Evolutionary conservation across 495 filamentous ascomycete species (phyloP), one percentile per base, ranked within the genome.

Genomic region (Podospora bellae-mahoneyi): DNA sequence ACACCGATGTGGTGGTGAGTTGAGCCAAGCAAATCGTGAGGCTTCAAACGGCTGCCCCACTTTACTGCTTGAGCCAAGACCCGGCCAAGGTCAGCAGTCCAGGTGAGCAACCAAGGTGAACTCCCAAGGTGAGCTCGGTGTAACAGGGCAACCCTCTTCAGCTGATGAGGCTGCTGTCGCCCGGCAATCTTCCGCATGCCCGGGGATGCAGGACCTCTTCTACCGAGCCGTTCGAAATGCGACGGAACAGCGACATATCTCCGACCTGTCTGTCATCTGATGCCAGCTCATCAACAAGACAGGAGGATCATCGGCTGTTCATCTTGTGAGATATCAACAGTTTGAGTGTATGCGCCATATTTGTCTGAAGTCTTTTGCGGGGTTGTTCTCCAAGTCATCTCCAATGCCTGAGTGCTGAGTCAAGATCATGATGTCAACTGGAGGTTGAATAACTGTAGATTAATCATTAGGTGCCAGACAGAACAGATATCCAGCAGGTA

Each of bases 221-320:
- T 48, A 15, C 32, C 32, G 32, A 63, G 61, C 61, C 61, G 61
- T 39, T 19, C 61, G 61, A 63, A 63, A 63, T 39, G 60, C 30
- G 61, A 63, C 61, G 61, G 61, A 63, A 48, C 19, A 34, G 61
- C 61, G 61, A 63, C 61, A 63, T 44, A 63, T 63, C 32, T 63
- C 61, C 61, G 61, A 63, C 19, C 10, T 39, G 30, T 32, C 30
- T 63, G 39, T 48, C 39, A 13, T 48, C 39, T 48, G 39, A 48
- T 48, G 39, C 39, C 39, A 48, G 39, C 39, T 48, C 39, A 48
- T 3, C 39, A 48, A 16, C 6, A 6, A 32, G 4, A 32, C 4
- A 32, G 30, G 30, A 32, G 7, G 4, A 32, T 32, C 39, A 16
- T 48, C 39, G 2, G 39, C 39, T 48, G 39, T 18, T 48, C 39